Conservation (phyloP, 2,329 filamentous ascomycete genomes). For the Corinectria fuckeliana region DNA sequence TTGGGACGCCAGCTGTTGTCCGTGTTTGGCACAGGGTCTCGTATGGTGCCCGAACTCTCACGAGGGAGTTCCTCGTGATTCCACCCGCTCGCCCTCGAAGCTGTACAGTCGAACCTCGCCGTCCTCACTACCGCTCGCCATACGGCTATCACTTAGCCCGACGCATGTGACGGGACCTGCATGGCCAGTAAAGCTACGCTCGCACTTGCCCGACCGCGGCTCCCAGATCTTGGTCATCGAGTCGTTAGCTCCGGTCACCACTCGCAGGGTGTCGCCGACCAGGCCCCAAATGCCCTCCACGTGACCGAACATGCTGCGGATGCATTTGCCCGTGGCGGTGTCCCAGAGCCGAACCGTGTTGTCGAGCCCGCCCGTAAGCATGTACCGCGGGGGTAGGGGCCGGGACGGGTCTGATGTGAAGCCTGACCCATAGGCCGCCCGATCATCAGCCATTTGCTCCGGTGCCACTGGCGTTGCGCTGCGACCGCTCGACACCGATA, state of each 20-base stretch:
- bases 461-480: conserved; percentile 49
- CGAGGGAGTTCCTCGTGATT: conserved; percentile 59
- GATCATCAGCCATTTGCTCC: conserved; percentile 50
- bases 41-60: conserved; percentile 36
- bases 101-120: conserved; percentile 87
- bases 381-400: conserved; percentile 82
- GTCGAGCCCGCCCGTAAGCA: conserved; percentile 91
- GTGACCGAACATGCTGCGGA: conserved; percentile 95
- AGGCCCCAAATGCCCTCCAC: conserved; percentile 96
- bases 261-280: conserved; percentile 83
- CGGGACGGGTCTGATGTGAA: conserved; percentile 69
- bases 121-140: conserved; percentile 93
- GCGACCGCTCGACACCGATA: conserved; percentile 56
- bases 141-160: conserved; percentile 84
- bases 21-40: background rate
- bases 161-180: conserved; percentile 92
- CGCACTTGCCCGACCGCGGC: conserved; percentile 86
- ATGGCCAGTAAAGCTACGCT: conserved; percentile 91
- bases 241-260: conserved; percentile 91
- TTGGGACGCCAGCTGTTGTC: background rate
- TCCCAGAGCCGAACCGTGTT: conserved; percentile 94
- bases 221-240: conserved; percentile 96
- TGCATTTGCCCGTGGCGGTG: conserved; percentile 77
- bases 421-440: conserved; percentile 63
- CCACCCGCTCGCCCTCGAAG: conserved; percentile 64